Conservation (phyloP, 1,284 basidiomycete genomes). For the Apiotrichum porosum region DNA sequence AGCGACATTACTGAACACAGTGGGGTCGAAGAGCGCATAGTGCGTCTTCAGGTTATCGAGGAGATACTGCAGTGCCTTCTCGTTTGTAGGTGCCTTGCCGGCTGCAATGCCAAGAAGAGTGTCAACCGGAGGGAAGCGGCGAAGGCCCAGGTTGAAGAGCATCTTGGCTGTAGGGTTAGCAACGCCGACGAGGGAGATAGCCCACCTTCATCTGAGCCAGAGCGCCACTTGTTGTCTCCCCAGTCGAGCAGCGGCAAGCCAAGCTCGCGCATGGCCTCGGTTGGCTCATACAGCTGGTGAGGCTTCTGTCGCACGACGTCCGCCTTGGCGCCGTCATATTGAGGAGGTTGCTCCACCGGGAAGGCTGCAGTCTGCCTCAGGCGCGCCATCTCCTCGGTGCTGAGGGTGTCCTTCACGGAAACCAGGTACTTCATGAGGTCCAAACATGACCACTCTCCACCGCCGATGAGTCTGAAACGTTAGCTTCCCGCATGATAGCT, state of each 20-base stretch:
- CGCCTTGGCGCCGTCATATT: constrained; percentile 38
- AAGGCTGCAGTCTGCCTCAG: constrained; percentile 79
- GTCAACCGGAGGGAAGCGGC: constrained; percentile 65
- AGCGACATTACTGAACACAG: constrained; percentile 57
- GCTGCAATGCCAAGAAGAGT: constrained; percentile 66
- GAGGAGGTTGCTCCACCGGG: constrained; percentile 56
- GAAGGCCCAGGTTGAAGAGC: constrained; percentile 72
- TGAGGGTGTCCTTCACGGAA: constrained; percentile 71
- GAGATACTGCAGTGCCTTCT: constrained; percentile 68
- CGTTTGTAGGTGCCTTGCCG: constrained; percentile 36
- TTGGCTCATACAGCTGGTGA: constrained; percentile 76
- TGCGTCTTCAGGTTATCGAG: constrained; percentile 62
- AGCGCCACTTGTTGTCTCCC: constrained; percentile 75
- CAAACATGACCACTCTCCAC: constrained; percentile 44
- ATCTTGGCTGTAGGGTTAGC: constrained; percentile 63
- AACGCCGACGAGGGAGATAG: not conserved
- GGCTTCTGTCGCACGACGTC: constrained; percentile 56
- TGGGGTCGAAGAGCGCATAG: constrained; percentile 61
- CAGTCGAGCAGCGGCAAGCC: constrained; percentile 82
- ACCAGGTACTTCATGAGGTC: constrained; percentile 79
- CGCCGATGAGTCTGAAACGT: constrained; percentile 52
- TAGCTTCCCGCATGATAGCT: not conserved
- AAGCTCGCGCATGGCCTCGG: constrained; percentile 65
- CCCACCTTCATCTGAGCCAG: constrained; percentile 76
- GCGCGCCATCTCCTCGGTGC: constrained; percentile 63